Percentiles rank a stretch among this genome's conserved stretches.
Evolutionary conservation across 805 yeast species (phyloP).

Genomic region (Pichia paraexigua): DNA sequence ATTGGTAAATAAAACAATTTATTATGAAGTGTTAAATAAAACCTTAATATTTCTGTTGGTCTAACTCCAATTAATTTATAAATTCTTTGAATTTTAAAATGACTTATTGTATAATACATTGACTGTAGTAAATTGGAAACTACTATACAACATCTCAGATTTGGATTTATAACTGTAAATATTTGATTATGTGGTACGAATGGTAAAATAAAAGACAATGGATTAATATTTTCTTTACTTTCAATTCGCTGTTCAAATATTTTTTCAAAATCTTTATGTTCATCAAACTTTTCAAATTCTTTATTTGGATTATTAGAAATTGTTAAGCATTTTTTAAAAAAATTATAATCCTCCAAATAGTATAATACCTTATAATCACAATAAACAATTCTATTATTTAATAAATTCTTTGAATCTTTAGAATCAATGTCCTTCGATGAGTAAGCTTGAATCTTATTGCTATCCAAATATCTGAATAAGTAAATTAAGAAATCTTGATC

Average conservation of each 20-base stretch:
- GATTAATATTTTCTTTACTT: conserved; percentile 9
- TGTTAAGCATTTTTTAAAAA: conserved; percentile 3
- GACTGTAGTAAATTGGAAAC: conserved; percentile 46
- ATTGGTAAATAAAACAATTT: conserved; percentile 57
- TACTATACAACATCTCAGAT: conserved; percentile 38
- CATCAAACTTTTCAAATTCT: conserved; percentile 7
- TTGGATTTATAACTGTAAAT: conserved; percentile 18
- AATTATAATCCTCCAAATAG: conserved; percentile 18
- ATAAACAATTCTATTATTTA: conserved; percentile 25
- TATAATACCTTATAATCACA: conserved; percentile 27
- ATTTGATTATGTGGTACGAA: conserved; percentile 22
- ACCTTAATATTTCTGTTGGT: conserved; percentile 55
- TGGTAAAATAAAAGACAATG: conserved; percentile 21
- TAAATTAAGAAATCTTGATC: conserved; percentile 54
- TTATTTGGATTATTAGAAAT: conserved; percentile 7
- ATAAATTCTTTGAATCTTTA: conserved; percentile 20
- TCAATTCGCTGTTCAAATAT: conserved; percentile 15
- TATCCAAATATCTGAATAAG: conserved; percentile 28
- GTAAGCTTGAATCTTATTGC: conserved; percentile 24
- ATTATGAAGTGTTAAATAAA: conserved; percentile 53
- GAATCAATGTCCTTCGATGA: conserved; percentile 20
- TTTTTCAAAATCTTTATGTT: conserved; percentile 10
- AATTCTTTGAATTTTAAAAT: conserved; percentile 67
- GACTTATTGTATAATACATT: conserved; percentile 46
- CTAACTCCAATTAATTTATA: conserved; percentile 53